Evolutionary conservation across 176 grass and related monocot genomes (phyloP).

Genomic region (Oryza rufipogon): DNA sequence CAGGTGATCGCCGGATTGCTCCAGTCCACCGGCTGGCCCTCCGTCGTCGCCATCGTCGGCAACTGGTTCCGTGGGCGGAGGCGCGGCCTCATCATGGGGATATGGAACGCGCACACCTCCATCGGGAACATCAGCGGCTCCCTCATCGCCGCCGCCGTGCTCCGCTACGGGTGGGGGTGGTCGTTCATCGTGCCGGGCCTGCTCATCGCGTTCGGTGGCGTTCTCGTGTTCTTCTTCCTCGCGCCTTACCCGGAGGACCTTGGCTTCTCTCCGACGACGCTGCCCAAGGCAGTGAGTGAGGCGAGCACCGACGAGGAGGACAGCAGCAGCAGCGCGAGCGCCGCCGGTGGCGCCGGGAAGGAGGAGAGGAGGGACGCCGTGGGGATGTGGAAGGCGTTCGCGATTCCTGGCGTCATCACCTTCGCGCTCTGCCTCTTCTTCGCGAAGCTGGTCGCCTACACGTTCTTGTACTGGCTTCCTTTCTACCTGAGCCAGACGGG

Average conservation of each 20-base stretch:
- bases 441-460: conserved; percentile 71
- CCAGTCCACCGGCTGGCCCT: conserved; percentile 70
- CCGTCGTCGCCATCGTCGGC: conserved; percentile 67
- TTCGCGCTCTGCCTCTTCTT: conserved; percentile 82
- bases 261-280: conserved; percentile 32
- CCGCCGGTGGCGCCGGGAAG: background rate
- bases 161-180: conserved; percentile 72
- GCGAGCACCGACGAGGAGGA: conserved; percentile 53
- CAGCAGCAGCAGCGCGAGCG: conserved; percentile 1
- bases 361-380: conserved; percentile 49
- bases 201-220: conserved; percentile 54
- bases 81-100: conserved; percentile 68
- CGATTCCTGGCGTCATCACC: conserved; percentile 60
- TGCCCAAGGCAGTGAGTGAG: conserved; percentile 13
- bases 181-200: conserved; percentile 60
- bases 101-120: conserved; percentile 78
- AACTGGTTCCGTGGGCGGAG: conserved; percentile 68
- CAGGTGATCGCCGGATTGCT: conserved; percentile 63
- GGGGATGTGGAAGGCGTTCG: conserved; percentile 53
- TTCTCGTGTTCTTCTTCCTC: conserved; percentile 60
- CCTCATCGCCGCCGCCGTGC: conserved; percentile 55
- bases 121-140: conserved; percentile 67
- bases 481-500: conserved; percentile 74
- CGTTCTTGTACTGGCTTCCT: conserved; percentile 74
- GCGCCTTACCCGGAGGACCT: conserved; percentile 61